Evolutionary conservation across 2,329 filamentous ascomycete species (phyloP).

Genomic region (Xylaria sp.): DNA sequence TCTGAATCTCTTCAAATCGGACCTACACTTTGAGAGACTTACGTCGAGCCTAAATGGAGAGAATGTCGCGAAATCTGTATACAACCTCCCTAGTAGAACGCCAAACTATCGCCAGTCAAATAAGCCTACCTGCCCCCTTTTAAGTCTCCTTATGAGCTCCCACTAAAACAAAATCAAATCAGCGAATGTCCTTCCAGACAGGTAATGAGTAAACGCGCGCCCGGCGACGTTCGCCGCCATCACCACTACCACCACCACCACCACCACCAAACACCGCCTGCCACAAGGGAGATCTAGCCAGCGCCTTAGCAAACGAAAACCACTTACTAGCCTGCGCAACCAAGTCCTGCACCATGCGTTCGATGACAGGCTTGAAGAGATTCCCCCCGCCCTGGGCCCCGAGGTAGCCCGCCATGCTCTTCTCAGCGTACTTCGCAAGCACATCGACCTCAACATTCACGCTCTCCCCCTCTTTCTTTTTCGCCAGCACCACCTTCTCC

Average conservation of each 20-base stretch:
- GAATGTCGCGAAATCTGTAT: background rate
- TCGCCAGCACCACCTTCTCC: constrained; percentile 85
- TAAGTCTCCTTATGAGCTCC: constrained; percentile 26
- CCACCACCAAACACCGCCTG: background rate
- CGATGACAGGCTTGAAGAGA: constrained; percentile 66
- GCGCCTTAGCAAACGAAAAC: constrained; percentile 46
- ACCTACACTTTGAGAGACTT: background rate
- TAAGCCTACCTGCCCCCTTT: background rate
- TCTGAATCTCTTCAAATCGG: background rate
- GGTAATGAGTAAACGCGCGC: background rate
- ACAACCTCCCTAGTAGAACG: background rate
- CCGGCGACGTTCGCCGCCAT: background rate
- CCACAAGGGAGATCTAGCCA: background rate
- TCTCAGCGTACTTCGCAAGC: constrained; percentile 86
- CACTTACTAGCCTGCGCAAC: constrained; percentile 71
- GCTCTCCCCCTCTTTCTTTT: constrained; percentile 80
- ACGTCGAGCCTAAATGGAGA: background rate
- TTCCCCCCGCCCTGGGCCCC: constrained; percentile 63
- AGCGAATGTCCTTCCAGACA: constrained; percentile 19
- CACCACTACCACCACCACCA: background rate
- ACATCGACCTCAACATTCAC: constrained; percentile 96
- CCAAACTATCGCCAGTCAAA: background rate
- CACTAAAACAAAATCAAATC: constrained; percentile 27
- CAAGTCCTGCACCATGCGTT: constrained; percentile 79
- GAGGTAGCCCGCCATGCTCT: constrained; percentile 83